Base-by-base conservation (phyloP, 2,329 filamentous ascomycete species). In the Aspergillus novoparasiticus region DNA sequence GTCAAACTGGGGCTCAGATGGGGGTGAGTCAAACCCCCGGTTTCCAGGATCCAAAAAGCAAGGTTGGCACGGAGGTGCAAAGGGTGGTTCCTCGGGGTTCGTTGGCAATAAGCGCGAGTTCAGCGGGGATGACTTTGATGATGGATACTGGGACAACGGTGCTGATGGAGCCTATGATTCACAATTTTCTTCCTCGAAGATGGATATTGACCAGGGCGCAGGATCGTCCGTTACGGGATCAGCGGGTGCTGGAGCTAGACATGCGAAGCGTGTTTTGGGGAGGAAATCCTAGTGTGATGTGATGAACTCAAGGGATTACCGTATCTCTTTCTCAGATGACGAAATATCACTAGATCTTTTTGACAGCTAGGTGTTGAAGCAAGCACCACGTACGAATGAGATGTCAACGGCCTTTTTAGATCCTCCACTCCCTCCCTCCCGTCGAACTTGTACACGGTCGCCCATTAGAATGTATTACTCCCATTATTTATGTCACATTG, bases 91-190 rank as follows among this genome's bases (percentile, higher is more conserved):
- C 19, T 32, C 23, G 26, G 56, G 60, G 28, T 57, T 45, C 41
- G 66, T 72, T 30, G 69, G 76, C 5, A 80, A 78, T 62, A 81
- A 81, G 68, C 75, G 79, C 16, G 79, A 81, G 67, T 74, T 76
- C 46, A 72, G 59, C 48, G 73, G 73, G 5, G 77, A 78, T 59
- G 76, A 79, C 60, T 71, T 76, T 34, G 75, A 79, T 53, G 72
- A 79, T 69, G 76, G 76, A 12, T 77, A 73, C 59, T 76, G 71
- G 58, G 75, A 76, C 28, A 70, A 74, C 34, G 69, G 69, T 5
- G 69, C 72, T 58, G 70, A 74, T 57, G 68, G 70, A 54, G 70
- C 69, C 36, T 69, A 68, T 30, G 72, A 73, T 65, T 51, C 68
- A 21, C 65, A 69, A 39, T 63, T 68, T 9, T 67, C 69, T 14